Base-by-base conservation (phyloP, 352 stramenopile species). In the Globisporangium okanoganense region DNA sequence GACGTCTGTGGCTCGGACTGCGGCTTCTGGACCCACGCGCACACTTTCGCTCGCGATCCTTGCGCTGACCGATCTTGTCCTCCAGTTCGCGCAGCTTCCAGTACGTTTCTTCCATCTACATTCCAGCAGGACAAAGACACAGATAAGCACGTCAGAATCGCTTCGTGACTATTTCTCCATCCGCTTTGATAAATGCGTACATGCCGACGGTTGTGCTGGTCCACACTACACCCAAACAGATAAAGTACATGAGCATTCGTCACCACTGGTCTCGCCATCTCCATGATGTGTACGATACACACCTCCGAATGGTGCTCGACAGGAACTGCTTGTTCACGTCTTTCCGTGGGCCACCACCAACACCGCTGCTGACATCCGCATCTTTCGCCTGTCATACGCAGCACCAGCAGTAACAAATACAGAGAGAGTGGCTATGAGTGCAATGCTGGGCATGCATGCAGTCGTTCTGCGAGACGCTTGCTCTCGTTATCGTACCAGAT, bases 271-370 rank as follows among this genome's bases (percentile, higher is more conserved):
- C 29, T 6, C 6, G 6, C 3, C 6, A 33, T 33, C 29, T 33
- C 29, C 29, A 33, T 6, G 3, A 6, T 3, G 29, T 6, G 29
- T 33, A 50, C 20, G 27, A 9, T 7, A 64, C 68, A n/a, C 55
- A 88, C 80, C 80, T 69, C 49, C 75, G 69, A 31, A 90, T 87
- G 12, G 79, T 88, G 56, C 76, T 85, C 41, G 70, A 56, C 33
- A 90, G 58, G 56, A 90, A 90, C 38, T 64, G 58, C 63, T 88
- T 90, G 63, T 88, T 90, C 49, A 90, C 79, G 58, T 88, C 78
- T 47, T 74, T 75, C n/a, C 68, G 70, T 18, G 57, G 66, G n/a
- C n/a, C n/a, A 16, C 62, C 66, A 14, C 57, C 66, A 13, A 67
- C 60, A 10, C 31, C 29, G 31, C 33, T 57, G 6, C 20, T 13